phyloP scores from a whole-genome alignment of 1,284 basidiomycete genomes.

The Marasmius tenuissimus region DNA sequence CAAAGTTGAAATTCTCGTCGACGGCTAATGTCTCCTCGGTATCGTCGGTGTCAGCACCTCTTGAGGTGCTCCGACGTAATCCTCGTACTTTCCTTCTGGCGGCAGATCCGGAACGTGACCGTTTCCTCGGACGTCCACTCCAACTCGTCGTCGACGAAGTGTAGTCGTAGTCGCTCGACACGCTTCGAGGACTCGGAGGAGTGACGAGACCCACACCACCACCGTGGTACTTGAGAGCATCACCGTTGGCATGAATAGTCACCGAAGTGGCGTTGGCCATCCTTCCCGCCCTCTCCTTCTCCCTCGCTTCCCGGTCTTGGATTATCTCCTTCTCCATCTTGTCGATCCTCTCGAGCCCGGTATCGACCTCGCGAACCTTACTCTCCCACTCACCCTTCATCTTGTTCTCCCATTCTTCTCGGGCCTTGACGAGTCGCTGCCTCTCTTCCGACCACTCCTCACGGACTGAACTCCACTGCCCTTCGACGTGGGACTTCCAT shows the following conservation, averaged over 20 bases:
- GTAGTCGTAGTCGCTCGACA: constrained; percentile 1
- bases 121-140: constrained; percentile 34
- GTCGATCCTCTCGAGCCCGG: constrained; percentile 41
- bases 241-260: constrained; percentile 36
- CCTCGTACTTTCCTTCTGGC: constrained; percentile 11
- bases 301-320: constrained; percentile 11
- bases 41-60: constrained; percentile 25
- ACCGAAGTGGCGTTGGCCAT: constrained; percentile 8
- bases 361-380: constrained; percentile 36
- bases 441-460: constrained; percentile 85
- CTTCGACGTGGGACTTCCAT: constrained; percentile 75
- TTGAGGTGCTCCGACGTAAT: constrained; percentile 10
- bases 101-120: constrained; percentile 17
- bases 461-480: constrained; percentile 72
- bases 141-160: constrained; percentile 60
- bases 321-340: constrained; percentile 34
- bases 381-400: constrained; percentile 58
- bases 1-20: constrained; percentile 13
- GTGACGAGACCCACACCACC: constrained; percentile 54
- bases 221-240: constrained; percentile 34
- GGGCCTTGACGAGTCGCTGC: constrained; percentile 50
- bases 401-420: constrained; percentile 2
- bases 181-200: constrained; percentile 69
- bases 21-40: constrained; percentile 29
- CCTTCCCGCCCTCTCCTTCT: background rate